phyloP scores from a whole-genome alignment of 2,329 filamentous ascomycete genomes.

The Aspergillus ruber region DNA sequence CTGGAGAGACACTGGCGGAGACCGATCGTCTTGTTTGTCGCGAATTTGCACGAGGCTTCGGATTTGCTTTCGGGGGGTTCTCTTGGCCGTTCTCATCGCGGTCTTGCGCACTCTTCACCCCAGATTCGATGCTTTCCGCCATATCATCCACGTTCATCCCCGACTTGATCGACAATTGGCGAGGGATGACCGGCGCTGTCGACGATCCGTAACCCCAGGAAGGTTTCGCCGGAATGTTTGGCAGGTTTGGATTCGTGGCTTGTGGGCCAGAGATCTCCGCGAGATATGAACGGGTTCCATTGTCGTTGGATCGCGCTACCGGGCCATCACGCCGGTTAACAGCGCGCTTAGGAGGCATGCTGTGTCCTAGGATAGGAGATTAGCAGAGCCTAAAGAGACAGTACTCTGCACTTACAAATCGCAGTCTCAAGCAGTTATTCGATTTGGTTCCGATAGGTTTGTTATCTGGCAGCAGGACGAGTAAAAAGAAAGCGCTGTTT shows the following conservation, averaged over 20 bases:
- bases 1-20: conserved; percentile 11
- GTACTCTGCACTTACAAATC: too few species aligned
- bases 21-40: conserved; percentile 7
- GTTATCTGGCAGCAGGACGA: too few species aligned
- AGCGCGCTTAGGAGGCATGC: conserved; percentile 23
- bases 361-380: not conserved
- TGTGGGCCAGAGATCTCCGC: conserved; percentile 14
- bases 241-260: conserved; percentile 22
- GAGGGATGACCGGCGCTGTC: conserved; percentile 29
- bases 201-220: conserved; percentile 38
- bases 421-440: too few species aligned
- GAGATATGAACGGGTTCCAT: conserved; percentile 7
- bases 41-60: conserved; percentile 9
- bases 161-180: conserved; percentile 24
- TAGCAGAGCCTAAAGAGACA: not conserved
- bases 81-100: conserved; percentile 16
- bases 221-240: conserved; percentile 32
- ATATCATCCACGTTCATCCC: conserved; percentile 26
- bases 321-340: conserved; percentile 12
- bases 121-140: conserved; percentile 27
- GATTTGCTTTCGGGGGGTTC: conserved; percentile 10
- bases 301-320: conserved; percentile 5
- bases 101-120: conserved; percentile 17
- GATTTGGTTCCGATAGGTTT: too few species aligned
- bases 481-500: too few species aligned